Conservation (phyloP, 2,329 filamentous ascomycete species). For the Phaeoacremonium minimum region DNA sequence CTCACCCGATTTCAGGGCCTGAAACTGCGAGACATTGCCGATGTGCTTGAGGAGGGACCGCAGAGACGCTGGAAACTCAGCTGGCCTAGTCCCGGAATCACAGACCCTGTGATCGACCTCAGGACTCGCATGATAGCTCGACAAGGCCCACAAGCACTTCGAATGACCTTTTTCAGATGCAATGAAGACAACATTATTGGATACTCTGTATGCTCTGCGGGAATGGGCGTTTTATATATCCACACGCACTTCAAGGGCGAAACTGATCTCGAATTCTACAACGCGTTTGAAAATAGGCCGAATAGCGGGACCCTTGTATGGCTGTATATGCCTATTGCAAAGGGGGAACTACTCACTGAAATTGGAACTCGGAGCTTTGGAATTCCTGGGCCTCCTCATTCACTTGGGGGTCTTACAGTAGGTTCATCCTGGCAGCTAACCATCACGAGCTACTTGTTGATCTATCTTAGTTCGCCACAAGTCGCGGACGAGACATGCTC, state of each 20-base stretch:
- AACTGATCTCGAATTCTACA: background rate
- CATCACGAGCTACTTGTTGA: background rate
- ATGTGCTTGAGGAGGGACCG: background rate
- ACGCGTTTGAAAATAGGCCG: background rate
- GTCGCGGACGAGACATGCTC: background rate
- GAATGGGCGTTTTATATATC: background rate
- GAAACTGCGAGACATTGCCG: background rate
- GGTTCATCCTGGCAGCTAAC: background rate
- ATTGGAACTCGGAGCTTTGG: background rate
- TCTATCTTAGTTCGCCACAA: background rate
- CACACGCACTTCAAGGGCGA: background rate
- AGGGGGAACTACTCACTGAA: background rate
- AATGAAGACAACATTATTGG: background rate
- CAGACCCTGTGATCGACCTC: background rate
- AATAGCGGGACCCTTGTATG: background rate
- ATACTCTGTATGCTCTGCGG: background rate
- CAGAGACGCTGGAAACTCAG: background rate
- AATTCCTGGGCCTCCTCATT: background rate
- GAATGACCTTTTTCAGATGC: background rate
- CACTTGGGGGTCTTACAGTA: background rate
- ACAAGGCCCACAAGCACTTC: background rate
- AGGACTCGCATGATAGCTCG: background rate
- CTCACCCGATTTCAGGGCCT: background rate
- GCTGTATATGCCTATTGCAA: background rate
- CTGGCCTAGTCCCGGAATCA: background rate